A percentile compares a stretch with the other conserved stretches of the same genome.
These are phyloP conservation scores for Rhizopus sp. DNA, from an alignment of 371 early-diverging fungal genomes.

Conservation along the genomic window DNA sequence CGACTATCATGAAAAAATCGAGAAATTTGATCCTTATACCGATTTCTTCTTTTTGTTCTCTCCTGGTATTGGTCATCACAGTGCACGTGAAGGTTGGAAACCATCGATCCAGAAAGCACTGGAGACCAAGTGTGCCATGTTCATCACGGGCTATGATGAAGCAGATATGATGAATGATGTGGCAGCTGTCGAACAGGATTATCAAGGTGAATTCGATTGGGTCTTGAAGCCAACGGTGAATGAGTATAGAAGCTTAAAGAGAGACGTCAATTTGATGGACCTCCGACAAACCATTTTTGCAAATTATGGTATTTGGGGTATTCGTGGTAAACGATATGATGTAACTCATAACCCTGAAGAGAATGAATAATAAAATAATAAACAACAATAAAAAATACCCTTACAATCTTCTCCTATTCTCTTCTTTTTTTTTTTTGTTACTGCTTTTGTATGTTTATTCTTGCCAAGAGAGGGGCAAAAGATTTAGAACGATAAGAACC, in stretches of 20 bases:
- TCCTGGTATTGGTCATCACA: conserved; percentile 74
- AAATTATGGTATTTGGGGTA: conserved; percentile 84
- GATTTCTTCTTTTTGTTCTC: conserved; percentile 84
- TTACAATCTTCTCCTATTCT: background rate
- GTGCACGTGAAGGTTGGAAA: conserved; percentile 70
- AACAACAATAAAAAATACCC: background rate
- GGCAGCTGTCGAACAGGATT: conserved; percentile 60
- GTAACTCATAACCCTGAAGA: conserved; percentile 54
- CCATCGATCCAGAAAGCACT: conserved; percentile 69
- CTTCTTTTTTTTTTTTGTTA: background rate
- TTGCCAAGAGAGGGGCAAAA: background rate
- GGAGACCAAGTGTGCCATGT: conserved; percentile 82
- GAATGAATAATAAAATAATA: conserved; percentile 20
- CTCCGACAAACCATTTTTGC: conserved; percentile 73
- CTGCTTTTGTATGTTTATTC: background rate
- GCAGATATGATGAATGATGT: conserved; percentile 69
- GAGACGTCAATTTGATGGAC: conserved; percentile 75
- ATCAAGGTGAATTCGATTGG: conserved; percentile 74
- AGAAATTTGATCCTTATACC: conserved; percentile 76
- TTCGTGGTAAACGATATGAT: conserved; percentile 86
- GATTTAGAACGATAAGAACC: background rate
- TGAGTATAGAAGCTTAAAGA: conserved; percentile 72
- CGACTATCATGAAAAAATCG: conserved; percentile 51
- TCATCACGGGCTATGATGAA: conserved; percentile 79
- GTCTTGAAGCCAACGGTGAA: conserved; percentile 73